phyloP scores from a whole-genome alignment of 2,329 filamentous ascomycete genomes.

The Aspergillus bombycis region DNA sequence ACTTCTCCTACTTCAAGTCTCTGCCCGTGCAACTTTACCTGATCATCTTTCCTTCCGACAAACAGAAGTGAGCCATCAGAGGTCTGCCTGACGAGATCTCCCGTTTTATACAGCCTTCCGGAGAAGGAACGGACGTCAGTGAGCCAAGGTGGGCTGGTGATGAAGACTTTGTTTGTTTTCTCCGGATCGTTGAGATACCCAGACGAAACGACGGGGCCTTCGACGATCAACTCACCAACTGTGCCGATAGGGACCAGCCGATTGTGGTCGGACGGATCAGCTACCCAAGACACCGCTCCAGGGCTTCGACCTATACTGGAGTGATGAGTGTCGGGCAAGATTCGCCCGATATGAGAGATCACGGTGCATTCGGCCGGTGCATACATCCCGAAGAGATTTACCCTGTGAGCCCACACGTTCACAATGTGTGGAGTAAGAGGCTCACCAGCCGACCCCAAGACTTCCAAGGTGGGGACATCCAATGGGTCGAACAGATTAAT shows the following conservation, averaged over 20 bases:
- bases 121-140: background rate
- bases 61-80: constrained; percentile 33
- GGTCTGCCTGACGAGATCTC: constrained; percentile 37
- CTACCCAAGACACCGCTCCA: constrained; percentile 20
- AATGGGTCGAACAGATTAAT: constrained; percentile 37
- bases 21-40: constrained; percentile 41
- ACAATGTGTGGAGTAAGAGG: background rate
- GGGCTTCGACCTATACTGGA: constrained; percentile 14
- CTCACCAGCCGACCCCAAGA: constrained; percentile 23
- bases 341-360: background rate
- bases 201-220: constrained; percentile 42
- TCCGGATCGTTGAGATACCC: constrained; percentile 40
- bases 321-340: too few species aligned
- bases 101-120: constrained; percentile 35
- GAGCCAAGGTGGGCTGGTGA: background rate
- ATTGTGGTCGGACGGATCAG: constrained; percentile 16
- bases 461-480: constrained; percentile 37
- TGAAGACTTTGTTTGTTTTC: constrained; percentile 18
- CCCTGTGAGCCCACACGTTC: constrained; percentile 2
- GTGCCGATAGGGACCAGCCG: constrained; percentile 12
- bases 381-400: constrained; percentile 8
- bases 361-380: constrained; percentile 15
- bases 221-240: constrained; percentile 46
- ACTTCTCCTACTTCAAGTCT: constrained; percentile 39
- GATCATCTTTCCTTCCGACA: constrained; percentile 36